Evolutionary conservation across 768 basidiomycete species (phyloP).

Genomic region (Gloeostereum incarnatum): DNA sequence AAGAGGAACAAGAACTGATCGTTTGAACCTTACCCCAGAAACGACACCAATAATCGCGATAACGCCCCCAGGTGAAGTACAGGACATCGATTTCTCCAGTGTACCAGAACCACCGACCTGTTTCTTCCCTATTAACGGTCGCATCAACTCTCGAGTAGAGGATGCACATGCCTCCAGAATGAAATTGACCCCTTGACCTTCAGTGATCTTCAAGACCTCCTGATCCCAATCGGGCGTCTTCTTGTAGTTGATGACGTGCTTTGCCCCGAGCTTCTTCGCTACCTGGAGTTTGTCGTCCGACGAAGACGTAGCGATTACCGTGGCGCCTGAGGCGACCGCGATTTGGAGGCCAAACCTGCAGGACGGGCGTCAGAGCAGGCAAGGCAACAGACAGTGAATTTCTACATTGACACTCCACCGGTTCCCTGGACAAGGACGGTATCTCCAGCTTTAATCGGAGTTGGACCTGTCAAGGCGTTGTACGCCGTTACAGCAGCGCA

Average conservation of each 20-base stretch:
- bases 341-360: constrained; percentile 47
- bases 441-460: constrained; percentile 48
- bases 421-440: constrained; percentile 47
- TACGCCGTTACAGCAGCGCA: constrained; percentile 60
- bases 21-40: constrained; percentile 25
- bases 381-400: neutral
- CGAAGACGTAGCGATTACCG: constrained; percentile 59
- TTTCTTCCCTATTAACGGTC: constrained; percentile 16
- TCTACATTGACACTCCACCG: constrained; percentile 46
- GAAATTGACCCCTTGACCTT: constrained; percentile 27
- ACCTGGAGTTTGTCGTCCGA: constrained; percentile 53
- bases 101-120: constrained; percentile 51
- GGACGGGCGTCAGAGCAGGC: constrained; percentile 9
- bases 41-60: constrained; percentile 44
- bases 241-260: constrained; percentile 55
- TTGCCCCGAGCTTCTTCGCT: constrained; percentile 40
- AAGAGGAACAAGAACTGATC: neutral
- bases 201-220: constrained; percentile 30
- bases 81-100: constrained; percentile 29
- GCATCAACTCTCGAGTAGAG: constrained; percentile 9
- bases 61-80: constrained; percentile 29
- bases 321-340: constrained; percentile 53
- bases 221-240: constrained; percentile 49
- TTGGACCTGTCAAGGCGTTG: constrained; percentile 41
- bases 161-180: constrained; percentile 22